phyloP scores from a whole-genome alignment of 345 rosid species.

The Zanthoxylum bungeanum region DNA sequence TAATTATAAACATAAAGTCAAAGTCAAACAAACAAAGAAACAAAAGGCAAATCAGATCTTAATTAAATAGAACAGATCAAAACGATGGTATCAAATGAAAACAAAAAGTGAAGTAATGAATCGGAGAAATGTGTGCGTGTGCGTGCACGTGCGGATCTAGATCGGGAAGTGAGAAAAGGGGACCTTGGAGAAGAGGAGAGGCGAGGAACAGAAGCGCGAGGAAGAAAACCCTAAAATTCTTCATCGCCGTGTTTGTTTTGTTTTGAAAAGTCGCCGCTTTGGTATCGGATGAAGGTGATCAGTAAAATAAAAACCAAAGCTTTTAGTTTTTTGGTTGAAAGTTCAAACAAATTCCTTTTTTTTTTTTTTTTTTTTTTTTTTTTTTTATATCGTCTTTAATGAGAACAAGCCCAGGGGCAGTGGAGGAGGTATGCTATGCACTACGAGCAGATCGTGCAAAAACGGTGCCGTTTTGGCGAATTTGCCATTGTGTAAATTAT shows the following conservation, averaged over 20 bases:
- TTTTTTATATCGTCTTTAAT: too few species aligned
- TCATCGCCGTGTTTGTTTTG: slow-evolving; percentile 22
- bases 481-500: too few species aligned
- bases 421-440: too few species aligned
- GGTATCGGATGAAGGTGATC: not conserved
- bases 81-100: not conserved
- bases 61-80: slow-evolving; percentile 17
- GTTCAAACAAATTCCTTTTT: too few species aligned
- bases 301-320: not conserved
- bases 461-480: too few species aligned
- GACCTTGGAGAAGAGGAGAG: slow-evolving; percentile 77
- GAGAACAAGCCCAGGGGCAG: too few species aligned
- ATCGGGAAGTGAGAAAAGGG: slow-evolving; percentile 32
- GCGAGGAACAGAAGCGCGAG: slow-evolving; percentile 66
- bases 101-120: not conserved
- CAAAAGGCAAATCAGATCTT: slow-evolving; percentile 8
- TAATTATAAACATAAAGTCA: not conserved
- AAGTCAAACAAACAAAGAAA: not conserved
- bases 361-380: too few species aligned
- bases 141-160: slow-evolving; percentile 33
- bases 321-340: too few species aligned
- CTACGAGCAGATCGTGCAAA: too few species aligned
- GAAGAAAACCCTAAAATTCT: slow-evolving; percentile 54
- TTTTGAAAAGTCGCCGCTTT: not conserved
- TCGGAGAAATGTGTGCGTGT: not conserved